These are phyloP conservation scores for Kodamaea leandrae DNA, from an alignment of 805 yeast genomes.

Conservation along the genomic window DNA sequence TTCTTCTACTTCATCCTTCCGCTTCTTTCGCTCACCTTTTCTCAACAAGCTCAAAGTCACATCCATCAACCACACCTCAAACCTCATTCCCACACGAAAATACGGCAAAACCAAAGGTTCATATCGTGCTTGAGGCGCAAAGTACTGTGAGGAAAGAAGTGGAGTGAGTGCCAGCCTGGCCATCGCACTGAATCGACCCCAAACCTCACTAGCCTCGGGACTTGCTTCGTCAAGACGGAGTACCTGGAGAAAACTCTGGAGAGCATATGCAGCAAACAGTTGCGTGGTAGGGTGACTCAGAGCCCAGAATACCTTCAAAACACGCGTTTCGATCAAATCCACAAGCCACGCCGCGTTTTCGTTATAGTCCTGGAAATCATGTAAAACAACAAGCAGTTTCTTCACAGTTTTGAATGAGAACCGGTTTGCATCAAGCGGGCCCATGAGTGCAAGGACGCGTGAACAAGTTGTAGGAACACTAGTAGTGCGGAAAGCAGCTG, in stretches of 20 bases:
- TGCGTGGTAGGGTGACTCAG: constrained; percentile 85
- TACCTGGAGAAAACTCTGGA: constrained; percentile 78
- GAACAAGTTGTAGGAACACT: constrained; percentile 62
- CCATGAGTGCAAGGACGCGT: constrained; percentile 69
- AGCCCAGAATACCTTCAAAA: constrained; percentile 87
- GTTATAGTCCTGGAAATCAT: constrained; percentile 57
- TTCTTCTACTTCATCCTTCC: constrained; percentile 21
- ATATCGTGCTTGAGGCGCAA: constrained; percentile 52
- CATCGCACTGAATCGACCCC: constrained; percentile 63
- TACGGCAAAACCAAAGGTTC: constrained; percentile 60
- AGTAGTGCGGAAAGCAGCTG: constrained; percentile 51
- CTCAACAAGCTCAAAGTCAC: constrained; percentile 63
- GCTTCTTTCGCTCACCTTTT: constrained; percentile 19
- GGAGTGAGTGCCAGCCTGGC: constrained; percentile 76
- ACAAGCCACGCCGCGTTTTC: constrained; percentile 68
- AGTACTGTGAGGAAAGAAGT: constrained; percentile 68
- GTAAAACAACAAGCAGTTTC: constrained; percentile 48
- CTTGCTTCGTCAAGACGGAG: constrained; percentile 43
- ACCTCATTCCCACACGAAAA: constrained; percentile 52
- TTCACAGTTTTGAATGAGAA: constrained; percentile 44
- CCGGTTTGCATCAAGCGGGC: constrained; percentile 67
- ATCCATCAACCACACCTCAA: constrained; percentile 69
- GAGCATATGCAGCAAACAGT: constrained; percentile 76
- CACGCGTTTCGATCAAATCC: constrained; percentile 59
- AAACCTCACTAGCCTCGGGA: constrained; percentile 29